phyloP scores from a whole-genome alignment of 2,329 filamentous ascomycete genomes.

The Neophaeococcomyces mojaviensis region DNA sequence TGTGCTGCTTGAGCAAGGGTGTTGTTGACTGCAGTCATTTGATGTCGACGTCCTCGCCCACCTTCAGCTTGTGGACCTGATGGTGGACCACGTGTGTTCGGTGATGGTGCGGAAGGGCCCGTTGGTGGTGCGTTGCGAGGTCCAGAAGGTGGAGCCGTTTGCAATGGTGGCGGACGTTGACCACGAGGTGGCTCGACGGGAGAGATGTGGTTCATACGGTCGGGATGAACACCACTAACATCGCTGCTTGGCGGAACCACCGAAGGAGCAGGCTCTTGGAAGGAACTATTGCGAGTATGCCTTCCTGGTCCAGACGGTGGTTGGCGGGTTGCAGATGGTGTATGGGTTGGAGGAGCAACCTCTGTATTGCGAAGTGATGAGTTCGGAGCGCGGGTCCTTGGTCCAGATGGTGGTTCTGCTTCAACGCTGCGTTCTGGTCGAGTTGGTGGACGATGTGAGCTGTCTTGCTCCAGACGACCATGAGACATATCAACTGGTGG shows the following conservation, averaged over 20 bases:
- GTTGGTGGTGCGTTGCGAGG: constrained; percentile 31
- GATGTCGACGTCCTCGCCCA: constrained; percentile 37
- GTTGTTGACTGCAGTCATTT: constrained; percentile 39
- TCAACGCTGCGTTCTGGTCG: constrained; percentile 35
- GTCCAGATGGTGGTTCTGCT: constrained; percentile 47
- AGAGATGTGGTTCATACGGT: constrained; percentile 40
- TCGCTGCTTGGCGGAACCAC: constrained; percentile 30
- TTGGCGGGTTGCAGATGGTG: constrained; percentile 30
- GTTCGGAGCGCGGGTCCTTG: constrained; percentile 32
- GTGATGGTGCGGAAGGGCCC: constrained; percentile 30
- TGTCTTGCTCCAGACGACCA: constrained; percentile 40
- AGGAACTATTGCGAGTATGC: constrained; percentile 29
- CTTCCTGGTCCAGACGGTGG: constrained; percentile 39
- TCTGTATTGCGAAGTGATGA: constrained; percentile 18
- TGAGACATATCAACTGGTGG: constrained; percentile 35
- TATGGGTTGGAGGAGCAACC: constrained; percentile 9
- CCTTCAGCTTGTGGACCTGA: constrained; percentile 31
- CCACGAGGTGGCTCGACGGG: constrained; percentile 14
- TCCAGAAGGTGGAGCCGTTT: constrained; percentile 31
- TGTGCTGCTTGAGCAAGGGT: constrained; percentile 38
- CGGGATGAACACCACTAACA: constrained; percentile 46
- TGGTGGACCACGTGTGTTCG: constrained; percentile 30
- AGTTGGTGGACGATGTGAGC: constrained; percentile 29
- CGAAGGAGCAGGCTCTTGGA: constrained; percentile 24
- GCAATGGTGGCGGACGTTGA: constrained; percentile 13